These are phyloP conservation scores for Coemansia linderi DNA, from an alignment of 371 early-diverging fungal genomes.

Conservation along the genomic window DNA sequence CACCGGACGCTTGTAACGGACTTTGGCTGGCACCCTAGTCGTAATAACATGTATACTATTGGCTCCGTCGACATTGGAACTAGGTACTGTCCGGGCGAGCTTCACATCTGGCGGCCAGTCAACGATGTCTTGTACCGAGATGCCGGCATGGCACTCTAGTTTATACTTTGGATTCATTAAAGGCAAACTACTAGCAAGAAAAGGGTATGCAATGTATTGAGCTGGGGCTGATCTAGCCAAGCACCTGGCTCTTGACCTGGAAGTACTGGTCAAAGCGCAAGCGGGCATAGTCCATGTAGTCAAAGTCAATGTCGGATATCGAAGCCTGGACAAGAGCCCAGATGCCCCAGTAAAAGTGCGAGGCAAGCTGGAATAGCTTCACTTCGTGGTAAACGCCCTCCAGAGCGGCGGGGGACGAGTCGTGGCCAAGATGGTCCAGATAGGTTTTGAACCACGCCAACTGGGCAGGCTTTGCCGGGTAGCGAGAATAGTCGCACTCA, in stretches of 20 bases:
- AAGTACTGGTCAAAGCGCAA: slow-evolving; percentile 77
- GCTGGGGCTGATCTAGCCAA: not conserved
- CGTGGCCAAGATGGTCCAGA: slow-evolving; percentile 39
- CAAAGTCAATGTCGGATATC: slow-evolving; percentile 88
- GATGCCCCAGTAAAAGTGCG: slow-evolving; percentile 91
- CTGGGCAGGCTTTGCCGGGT: slow-evolving; percentile 75
- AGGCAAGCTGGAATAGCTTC: slow-evolving; percentile 79
- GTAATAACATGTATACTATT: slow-evolving; percentile 29
- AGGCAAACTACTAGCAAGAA: not conserved
- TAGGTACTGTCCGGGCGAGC: slow-evolving; percentile 18
- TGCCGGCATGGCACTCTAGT: not conserved
- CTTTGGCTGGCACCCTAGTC: slow-evolving; percentile 41
- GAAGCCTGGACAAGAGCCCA: slow-evolving; percentile 91
- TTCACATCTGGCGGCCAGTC: slow-evolving; percentile 45
- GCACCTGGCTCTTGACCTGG: slow-evolving; percentile 33
- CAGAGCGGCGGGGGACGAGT: slow-evolving; percentile 58
- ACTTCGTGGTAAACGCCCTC: slow-evolving; percentile 73
- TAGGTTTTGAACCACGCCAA: slow-evolving; percentile 72
- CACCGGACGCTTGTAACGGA: slow-evolving; percentile 37
- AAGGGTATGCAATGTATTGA: slow-evolving; percentile 1
- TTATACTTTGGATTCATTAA: not conserved
- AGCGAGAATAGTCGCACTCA: slow-evolving; percentile 88
- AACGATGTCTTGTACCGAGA: not conserved
- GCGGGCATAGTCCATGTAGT: slow-evolving; percentile 89
- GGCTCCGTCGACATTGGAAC: slow-evolving; percentile 38